Evolutionary conservation across 495 filamentous ascomycete genomes (phyloP).

Genomic region (Talaromyces adpressus): DNA sequence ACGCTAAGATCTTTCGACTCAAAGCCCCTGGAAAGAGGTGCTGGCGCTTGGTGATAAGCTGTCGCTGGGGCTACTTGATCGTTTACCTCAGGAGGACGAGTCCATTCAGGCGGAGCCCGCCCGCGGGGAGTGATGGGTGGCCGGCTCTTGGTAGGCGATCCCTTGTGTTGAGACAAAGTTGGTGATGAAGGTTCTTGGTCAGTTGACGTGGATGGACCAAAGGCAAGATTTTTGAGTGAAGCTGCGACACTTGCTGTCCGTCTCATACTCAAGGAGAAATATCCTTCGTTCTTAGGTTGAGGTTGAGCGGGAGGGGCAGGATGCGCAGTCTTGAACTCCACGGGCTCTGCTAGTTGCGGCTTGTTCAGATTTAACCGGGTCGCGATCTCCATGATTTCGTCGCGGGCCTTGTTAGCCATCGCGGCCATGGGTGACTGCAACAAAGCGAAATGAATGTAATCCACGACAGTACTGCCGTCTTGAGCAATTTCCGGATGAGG

Average conservation of each 20-base stretch:
- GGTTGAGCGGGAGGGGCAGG: conserved; percentile 40
- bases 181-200: conserved; percentile 24
- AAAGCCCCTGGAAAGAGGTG: conserved; percentile 70
- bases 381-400: conserved; percentile 63
- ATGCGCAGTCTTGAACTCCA: conserved; percentile 32
- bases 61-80: conserved; percentile 61
- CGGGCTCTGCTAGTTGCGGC: conserved; percentile 34
- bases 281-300: conserved; percentile 53
- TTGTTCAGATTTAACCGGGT: conserved; percentile 40
- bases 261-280: conserved; percentile 54
- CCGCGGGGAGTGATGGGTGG: conserved; percentile 44
- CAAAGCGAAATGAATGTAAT: conserved; percentile 72
- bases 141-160: conserved; percentile 31
- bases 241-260: conserved; percentile 68
- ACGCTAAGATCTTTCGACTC: conserved; percentile 48
- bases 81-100: conserved; percentile 68
- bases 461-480: conserved; percentile 72
- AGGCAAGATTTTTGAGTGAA: conserved; percentile 62
- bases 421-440: conserved; percentile 68
- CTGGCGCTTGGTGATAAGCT: conserved; percentile 67
- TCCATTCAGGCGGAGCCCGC: conserved; percentile 64
- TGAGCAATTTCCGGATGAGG: conserved; percentile 90
- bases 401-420: conserved; percentile 63
- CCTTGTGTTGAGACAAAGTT: conserved; percentile 13
- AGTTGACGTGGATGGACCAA: conserved; percentile 36